phyloP scores from a whole-genome alignment of 306 rosid species.

The Quercus variabilis region DNA sequence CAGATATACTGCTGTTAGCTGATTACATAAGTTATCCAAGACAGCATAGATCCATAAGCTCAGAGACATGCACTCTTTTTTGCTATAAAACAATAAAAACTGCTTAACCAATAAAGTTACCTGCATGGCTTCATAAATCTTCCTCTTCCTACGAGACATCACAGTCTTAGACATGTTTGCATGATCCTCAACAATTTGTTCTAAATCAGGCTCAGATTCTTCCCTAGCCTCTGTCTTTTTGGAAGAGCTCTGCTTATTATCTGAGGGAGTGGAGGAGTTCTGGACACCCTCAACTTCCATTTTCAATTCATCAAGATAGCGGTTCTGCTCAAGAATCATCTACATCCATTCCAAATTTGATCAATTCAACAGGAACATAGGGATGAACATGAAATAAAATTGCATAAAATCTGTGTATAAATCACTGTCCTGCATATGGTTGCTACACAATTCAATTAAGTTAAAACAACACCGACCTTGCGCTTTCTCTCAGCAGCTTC shows the following conservation, averaged over 20 bases:
- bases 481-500: slow-evolving; percentile 70
- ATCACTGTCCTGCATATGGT: not conserved
- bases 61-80: not conserved
- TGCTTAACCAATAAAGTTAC: slow-evolving; percentile 25
- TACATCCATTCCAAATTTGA: slow-evolving; percentile 37
- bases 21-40: not conserved
- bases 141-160: slow-evolving; percentile 60
- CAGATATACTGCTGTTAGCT: not conserved
- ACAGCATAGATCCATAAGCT: not conserved
- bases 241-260: slow-evolving; percentile 33
- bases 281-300: slow-evolving; percentile 59
- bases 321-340: slow-evolving; percentile 61
- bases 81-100: not conserved
- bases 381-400: not conserved
- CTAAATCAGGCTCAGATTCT: slow-evolving; percentile 33
- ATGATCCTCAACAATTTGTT: slow-evolving; percentile 38
- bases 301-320: slow-evolving; percentile 74
- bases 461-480: slow-evolving; percentile 39
- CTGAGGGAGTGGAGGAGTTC: slow-evolving; percentile 32
- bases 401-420: not conserved
- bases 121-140: slow-evolving; percentile 59
- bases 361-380: not conserved
- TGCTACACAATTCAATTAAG: not conserved
- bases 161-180: slow-evolving; percentile 33
- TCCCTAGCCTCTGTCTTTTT: slow-evolving; percentile 32